These are phyloP conservation scores for Annulohypoxylon stygium DNA, from an alignment of 495 filamentous ascomycete species.

Conservation along the genomic window DNA sequence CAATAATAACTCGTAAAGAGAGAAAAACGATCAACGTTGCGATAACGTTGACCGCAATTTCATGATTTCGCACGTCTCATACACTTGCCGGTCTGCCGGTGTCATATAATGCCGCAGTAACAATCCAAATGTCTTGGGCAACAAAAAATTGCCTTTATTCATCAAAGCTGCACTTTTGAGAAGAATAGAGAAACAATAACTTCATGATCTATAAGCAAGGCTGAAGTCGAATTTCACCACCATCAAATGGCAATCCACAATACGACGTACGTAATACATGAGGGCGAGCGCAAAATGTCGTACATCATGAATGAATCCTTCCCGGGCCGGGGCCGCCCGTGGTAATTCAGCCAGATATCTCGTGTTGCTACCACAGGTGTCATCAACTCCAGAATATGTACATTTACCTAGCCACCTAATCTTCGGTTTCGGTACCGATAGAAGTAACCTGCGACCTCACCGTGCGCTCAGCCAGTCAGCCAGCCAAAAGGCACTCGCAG, in stretches of 20 bases:
- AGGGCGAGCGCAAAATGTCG: conserved; percentile 5
- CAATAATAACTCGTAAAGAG: neutral
- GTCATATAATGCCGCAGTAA: neutral
- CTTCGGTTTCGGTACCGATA: conserved; percentile 28
- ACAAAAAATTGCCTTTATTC: too few species aligned
- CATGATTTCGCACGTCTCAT: neutral
- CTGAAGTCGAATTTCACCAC: neutral
- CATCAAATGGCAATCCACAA: conserved; percentile 12
- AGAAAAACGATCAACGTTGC: neutral
- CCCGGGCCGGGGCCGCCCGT: conserved; percentile 33
- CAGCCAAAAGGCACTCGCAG: conserved; percentile 18
- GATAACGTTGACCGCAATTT: conserved; percentile 6
- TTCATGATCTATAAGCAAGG: neutral
- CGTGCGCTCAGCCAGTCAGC: neutral
- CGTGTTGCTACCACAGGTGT: conserved; percentile 22
- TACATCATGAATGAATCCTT: conserved; percentile 18
- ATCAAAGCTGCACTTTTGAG: neutral
- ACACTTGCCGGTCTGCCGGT: neutral
- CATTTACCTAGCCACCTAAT: neutral
- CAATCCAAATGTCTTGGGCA: neutral
- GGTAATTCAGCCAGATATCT: conserved; percentile 31
- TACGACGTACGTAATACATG: conserved; percentile 8
- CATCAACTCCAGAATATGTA: neutral
- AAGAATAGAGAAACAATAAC: neutral
- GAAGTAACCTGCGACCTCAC: neutral